Conservation (phyloP, 192 early-diverging fungal species). For the Entomortierella lignicola region DNA sequence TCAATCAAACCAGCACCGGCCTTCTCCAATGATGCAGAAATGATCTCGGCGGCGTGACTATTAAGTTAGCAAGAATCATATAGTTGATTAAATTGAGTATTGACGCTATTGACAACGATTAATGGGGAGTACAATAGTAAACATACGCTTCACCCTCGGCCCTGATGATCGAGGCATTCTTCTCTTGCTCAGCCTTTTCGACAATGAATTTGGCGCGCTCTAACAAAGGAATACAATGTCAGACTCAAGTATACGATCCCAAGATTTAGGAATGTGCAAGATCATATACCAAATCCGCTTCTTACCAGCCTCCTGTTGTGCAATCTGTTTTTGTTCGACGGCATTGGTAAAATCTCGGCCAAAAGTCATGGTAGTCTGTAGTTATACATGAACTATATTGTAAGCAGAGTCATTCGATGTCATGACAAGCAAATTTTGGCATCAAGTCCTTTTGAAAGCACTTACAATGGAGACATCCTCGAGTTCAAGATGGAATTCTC, state of each 20-base stretch:
- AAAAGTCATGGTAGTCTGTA: slow-evolving; percentile 96
- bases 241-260: too few species aligned
- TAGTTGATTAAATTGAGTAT: too few species aligned
- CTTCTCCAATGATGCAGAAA: slow-evolving; percentile 90
- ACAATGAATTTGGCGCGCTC: slow-evolving; percentile 98
- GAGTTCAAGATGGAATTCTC: slow-evolving; percentile 95
- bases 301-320: slow-evolving; percentile 93
- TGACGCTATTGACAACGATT: not conserved
- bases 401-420: not conserved
- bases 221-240: not conserved
- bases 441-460: too few species aligned
- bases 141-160: slow-evolving; percentile 96
- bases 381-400: not conserved
- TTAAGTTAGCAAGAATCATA: not conserved
- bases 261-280: too few species aligned
- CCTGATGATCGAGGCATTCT: slow-evolving; percentile 94
- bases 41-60: slow-evolving; percentile 85
- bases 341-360: slow-evolving; percentile 99
- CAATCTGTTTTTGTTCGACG: slow-evolving; percentile 98
- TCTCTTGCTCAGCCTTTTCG: slow-evolving; percentile 99
- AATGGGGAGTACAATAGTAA: not conserved
- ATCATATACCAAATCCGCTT: not conserved
- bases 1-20: slow-evolving; percentile 93
- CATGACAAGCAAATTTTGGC: too few species aligned
- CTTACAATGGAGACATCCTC: slow-evolving; percentile 98